Evolutionary conservation across 192 early-diverging fungal species (phyloP).

Genomic region (Coemansia sp.): DNA sequence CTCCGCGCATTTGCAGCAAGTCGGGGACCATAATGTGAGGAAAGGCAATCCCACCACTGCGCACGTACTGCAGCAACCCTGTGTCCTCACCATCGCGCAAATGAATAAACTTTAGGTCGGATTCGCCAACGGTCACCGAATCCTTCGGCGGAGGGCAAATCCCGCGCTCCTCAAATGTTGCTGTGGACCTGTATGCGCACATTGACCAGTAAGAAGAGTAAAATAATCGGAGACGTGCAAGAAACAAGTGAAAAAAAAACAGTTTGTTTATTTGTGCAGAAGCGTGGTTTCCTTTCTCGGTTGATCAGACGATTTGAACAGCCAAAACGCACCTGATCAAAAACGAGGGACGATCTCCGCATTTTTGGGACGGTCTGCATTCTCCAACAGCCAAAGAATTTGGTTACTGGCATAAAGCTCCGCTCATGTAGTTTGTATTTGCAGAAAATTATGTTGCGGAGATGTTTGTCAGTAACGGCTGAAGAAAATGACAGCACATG

Average conservation of each 20-base stretch:
- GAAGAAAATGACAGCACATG: not conserved
- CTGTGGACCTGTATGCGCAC: constrained; percentile 17
- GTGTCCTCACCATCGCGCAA: constrained; percentile 35
- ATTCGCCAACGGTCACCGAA: constrained; percentile 45
- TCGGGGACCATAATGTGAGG: constrained; percentile 55
- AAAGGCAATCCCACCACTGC: constrained; percentile 44
- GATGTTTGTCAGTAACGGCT: not conserved
- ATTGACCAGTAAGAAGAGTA: constrained; percentile 8
- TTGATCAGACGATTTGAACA: not conserved
- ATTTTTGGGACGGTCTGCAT: not conserved
- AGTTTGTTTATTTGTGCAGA: not conserved
- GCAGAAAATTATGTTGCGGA: not conserved
- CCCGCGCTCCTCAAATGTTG: constrained; percentile 40
- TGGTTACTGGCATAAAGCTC: not conserved
- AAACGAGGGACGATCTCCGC: not conserved
- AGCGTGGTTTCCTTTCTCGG: not conserved
- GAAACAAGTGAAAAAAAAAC: not conserved
- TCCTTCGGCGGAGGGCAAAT: constrained; percentile 38
- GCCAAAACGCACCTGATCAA: no score
- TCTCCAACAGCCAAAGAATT: not conserved
- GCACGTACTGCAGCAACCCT: constrained; percentile 39
- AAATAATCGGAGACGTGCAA: not conserved
- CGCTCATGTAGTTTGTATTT: not conserved
- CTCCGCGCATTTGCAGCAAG: constrained; percentile 22
- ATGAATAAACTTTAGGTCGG: constrained; percentile 45